Base-by-base conservation (phyloP, 2,329 filamentous ascomycete species). In the Fusarium pseudograminearum region DNA sequence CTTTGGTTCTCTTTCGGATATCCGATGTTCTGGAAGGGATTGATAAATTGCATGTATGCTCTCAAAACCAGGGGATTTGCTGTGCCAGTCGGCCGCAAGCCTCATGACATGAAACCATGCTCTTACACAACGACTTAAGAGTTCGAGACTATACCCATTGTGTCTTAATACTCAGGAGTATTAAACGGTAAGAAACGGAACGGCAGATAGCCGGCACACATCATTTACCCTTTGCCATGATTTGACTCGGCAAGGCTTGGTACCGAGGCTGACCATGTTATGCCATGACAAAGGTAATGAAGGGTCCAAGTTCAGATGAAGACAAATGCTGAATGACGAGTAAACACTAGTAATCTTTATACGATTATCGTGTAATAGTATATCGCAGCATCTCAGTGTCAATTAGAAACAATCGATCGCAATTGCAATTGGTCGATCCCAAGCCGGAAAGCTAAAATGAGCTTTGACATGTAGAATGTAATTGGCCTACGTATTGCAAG, bases 31-130 rank as follows among this genome's bases (percentile, higher is more conserved):
- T 52, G 26, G 26, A 51, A 28, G 14, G 15, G 22, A 30, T 18
- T 20, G 26, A 16, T 20, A 12, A 38, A 22, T n/a, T 11, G 33
- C n/a, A 16, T 88, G 89, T 86, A 30, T 91, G 93, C 34, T 94
- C 90, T 77, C 93, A 89, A 20, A 94, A 41, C 18, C 31, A 30
- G 24, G 48, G 33, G 24, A 30, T 28, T 20, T 40, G 9, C 24
- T 9, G 20, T 28, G 33, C 24, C 24, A 20, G n/a, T 51, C 48
- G 34, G 22, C 24, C 20, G 34, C 31, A 38, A 52, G 48, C 48
- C 34, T 40, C 20, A 36, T 20, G 22, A 36, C 24, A 26, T 47
- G 57, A 66, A 54, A 61, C 47, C 47, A 31, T 38, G 42, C 22
- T 52, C 61, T 30, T 48, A 65, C 47, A 52, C 26, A 22, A 28